Evolutionary conservation across 2,329 filamentous ascomycete genomes (phyloP).

Genomic region (Fusarium pseudograminearum): DNA sequence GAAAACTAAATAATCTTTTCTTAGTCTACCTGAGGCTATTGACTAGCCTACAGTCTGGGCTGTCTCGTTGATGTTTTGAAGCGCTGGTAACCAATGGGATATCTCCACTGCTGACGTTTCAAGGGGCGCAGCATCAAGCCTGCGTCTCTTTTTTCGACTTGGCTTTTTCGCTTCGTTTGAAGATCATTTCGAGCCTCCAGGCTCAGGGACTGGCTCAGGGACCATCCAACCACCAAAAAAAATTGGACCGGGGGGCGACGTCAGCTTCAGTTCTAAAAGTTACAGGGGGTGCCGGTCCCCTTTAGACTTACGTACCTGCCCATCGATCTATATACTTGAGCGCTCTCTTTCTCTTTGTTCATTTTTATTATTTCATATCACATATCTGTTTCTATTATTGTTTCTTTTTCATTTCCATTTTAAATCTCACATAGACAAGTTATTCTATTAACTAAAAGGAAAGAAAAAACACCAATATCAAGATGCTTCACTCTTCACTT

Average conservation of each 20-base stretch:
- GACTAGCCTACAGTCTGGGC: conserved; percentile 21
- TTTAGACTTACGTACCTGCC: conserved; percentile 19
- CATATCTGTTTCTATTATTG: not conserved
- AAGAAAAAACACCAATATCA: conserved; percentile 6
- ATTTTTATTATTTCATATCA: conserved; percentile 16
- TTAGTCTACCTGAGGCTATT: conserved; percentile 8
- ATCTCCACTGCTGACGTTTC: conserved; percentile 47
- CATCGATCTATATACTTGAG: conserved; percentile 4
- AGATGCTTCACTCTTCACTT: conserved; percentile 44
- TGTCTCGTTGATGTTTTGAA: conserved; percentile 35
- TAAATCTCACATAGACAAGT: not conserved
- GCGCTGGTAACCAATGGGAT: conserved; percentile 9
- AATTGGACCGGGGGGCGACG: conserved; percentile 41
- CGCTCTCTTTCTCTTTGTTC: conserved; percentile 19
- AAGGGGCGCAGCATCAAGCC: conserved; percentile 42
- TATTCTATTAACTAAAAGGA: not conserved
- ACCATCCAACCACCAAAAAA: conserved; percentile 36
- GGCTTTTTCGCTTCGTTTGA: conserved; percentile 28
- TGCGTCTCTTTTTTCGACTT: conserved; percentile 14
- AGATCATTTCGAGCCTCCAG: conserved; percentile 22
- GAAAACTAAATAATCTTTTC: conserved; percentile 5
- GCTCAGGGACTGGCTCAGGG: not conserved
- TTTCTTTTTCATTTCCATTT: not conserved
- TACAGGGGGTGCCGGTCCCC: conserved; percentile 26
- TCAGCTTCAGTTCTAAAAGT: conserved; percentile 38